phyloP scores from a whole-genome alignment of 139 green algal genomes.

The Asterochloris erici region DNA sequence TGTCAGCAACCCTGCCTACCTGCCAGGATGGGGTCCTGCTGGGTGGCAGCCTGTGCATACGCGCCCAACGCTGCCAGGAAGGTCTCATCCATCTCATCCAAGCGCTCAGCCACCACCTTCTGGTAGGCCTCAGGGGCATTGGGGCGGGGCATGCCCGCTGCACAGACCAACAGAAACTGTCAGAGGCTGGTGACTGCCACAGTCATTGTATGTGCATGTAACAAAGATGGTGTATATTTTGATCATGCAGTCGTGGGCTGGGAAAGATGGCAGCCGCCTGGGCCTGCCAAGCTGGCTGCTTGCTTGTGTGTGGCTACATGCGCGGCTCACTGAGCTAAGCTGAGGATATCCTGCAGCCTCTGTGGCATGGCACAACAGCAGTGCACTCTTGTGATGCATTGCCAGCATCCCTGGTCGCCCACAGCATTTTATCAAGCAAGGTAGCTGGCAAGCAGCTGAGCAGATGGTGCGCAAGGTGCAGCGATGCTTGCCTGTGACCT shows the following conservation, averaged over 20 bases:
- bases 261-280: background rate
- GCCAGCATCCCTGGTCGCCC: background rate
- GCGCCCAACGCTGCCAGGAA: background rate
- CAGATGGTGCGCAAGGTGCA: background rate
- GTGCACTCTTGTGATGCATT: background rate
- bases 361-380: too few relatives aligned
- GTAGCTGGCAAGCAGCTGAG: background rate
- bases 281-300: too few relatives aligned
- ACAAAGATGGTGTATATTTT: too few relatives aligned
- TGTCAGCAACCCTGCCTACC: background rate
- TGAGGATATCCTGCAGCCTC: background rate
- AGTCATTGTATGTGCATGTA: too few relatives aligned
- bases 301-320: too few relatives aligned
- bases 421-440: background rate
- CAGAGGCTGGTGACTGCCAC: too few relatives aligned
- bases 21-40: constrained; percentile 6
- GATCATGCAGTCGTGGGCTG: too few relatives aligned
- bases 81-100: constrained; percentile 8
- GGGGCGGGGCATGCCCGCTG: too few relatives aligned
- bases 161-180: too few relatives aligned
- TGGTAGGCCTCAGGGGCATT: background rate
- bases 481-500: background rate
- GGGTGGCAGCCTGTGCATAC: background rate
- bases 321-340: background rate
- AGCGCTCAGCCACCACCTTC: background rate